Percentiles rank a stretch among this genome's conserved stretches.
These are phyloP conservation scores for Brassica juncea DNA, from an alignment of 345 rosid genomes.

Conservation along the genomic window DNA sequence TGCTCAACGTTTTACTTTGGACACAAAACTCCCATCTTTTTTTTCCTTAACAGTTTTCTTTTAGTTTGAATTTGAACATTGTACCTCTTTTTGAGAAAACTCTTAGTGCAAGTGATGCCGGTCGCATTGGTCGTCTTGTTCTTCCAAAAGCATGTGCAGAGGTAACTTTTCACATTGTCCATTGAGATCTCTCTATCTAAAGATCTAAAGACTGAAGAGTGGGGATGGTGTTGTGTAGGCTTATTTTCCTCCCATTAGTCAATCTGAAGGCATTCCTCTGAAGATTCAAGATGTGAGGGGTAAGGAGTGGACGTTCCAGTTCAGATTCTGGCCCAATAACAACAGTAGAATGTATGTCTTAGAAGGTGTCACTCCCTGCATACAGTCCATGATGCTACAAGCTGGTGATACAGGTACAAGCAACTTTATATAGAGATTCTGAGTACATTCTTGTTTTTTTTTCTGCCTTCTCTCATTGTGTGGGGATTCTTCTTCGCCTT, in stretches of 20 bases:
- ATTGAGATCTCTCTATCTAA: background rate
- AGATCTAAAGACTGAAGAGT: constrained; percentile 26
- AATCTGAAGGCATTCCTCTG: constrained; percentile 89
- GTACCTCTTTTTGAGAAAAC: constrained; percentile 94
- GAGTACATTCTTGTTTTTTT: background rate
- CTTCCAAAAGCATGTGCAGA: constrained; percentile 98
- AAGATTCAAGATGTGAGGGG: constrained; percentile 86
- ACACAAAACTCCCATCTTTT: background rate
- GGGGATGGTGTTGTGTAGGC: constrained; percentile 57
- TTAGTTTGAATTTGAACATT: constrained; percentile 72
- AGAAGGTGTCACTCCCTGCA: constrained; percentile 98
- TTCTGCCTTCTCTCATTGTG: background rate
- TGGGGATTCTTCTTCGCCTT: background rate
- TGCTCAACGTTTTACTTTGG: background rate
- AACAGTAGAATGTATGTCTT: constrained; percentile 97
- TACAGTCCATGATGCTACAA: constrained; percentile 82
- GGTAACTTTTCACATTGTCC: constrained; percentile 42
- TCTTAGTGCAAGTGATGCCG: constrained; percentile 97
- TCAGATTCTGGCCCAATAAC: constrained; percentile 99
- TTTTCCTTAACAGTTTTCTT: constrained; percentile 29
- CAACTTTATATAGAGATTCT: background rate
- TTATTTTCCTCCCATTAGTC: constrained; percentile 87
- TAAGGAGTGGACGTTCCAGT: constrained; percentile 93
- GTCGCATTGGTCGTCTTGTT: constrained; percentile 93
- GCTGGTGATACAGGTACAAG: constrained; percentile 88